A percentile compares a stretch with the other conserved stretches of the same genome.
Evolutionary conservation across 139 green algal species (phyloP).

Genomic region (Haematococcus lacustris): DNA sequence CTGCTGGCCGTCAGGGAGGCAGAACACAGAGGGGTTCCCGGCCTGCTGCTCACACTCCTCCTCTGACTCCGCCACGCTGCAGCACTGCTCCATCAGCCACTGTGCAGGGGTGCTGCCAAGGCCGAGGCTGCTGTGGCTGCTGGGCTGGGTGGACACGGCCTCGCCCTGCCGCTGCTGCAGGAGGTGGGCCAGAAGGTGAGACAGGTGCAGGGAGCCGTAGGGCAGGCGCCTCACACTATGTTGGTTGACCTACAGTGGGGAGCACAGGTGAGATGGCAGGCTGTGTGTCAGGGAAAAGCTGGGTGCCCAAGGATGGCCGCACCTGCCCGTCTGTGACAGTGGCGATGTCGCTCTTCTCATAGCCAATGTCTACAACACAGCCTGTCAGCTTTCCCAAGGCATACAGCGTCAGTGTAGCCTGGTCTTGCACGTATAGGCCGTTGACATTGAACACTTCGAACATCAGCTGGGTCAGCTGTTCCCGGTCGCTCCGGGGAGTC

Average conservation of each 20-base stretch:
- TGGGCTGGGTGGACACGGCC: background rate
- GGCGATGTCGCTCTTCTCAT: constrained; percentile 68
- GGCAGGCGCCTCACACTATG: background rate
- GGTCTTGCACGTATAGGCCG: constrained; percentile 60
- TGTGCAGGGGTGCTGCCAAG: too few relatives aligned
- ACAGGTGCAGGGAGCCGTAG: background rate
- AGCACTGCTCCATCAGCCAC: background rate
- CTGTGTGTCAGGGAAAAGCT: background rate
- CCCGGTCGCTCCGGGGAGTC: constrained; percentile 48
- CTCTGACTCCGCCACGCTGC: background rate
- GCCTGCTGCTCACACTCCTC: background rate
- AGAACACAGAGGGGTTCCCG: background rate
- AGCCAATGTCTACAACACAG: constrained; percentile 68
- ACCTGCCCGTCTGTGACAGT: constrained; percentile 71
- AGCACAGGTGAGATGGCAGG: background rate
- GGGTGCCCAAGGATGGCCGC: background rate
- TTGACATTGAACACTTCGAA: constrained; percentile 72
- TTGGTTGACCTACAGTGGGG: background rate
- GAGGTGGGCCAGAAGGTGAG: background rate
- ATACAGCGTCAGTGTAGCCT: constrained; percentile 63
- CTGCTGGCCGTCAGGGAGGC: too few relatives aligned
- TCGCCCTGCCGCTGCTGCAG: background rate
- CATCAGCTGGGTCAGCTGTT: constrained; percentile 63
- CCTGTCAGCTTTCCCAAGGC: constrained; percentile 64
- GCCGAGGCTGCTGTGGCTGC: background rate